Evolutionary conservation across 371 early-diverging fungal genomes (phyloP), one percentile per base, ranked within the genome.

Genomic region (Ordospora pajunii): DNA sequence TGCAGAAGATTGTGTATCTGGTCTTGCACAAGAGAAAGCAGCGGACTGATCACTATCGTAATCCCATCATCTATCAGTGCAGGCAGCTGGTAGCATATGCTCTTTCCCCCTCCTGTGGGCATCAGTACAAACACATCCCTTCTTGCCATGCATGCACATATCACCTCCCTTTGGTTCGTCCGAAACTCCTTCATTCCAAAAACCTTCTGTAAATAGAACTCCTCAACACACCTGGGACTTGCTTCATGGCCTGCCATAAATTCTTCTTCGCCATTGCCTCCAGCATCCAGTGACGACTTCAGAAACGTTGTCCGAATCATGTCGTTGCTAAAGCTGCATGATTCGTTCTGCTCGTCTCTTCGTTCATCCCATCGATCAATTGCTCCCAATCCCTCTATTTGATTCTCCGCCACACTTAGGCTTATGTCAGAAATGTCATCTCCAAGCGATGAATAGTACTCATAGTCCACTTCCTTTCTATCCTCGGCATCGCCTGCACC

Each of bases 51-150:
- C 8, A 99, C 96, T 64, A 97, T 84, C 0, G 96, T 94, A 0
- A 98, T 85, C 1, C 91, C 90, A 0, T 86, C 76, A n/a, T 86
- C 82, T 14, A 90, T 62, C 11, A 90, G 78, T 4, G 96, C 94
- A 2, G 97, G 97, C 21, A 98, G 86, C 58, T 96, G 96, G 83
- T 93, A 99, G 80, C 97, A 97, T 32, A 99, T 82, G 80, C 91
- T 90, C 83, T 99, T 99, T 6, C 99, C 99, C 0, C 97, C 99
- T 43, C 97, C 97, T 0, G 99, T 99, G 0, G 99, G 99, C 97
- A 99, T 97, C 45, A 98, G 83, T 43, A 98, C 93, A 89, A 98
- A 96, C 0, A 91, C 90, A 78, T 98, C 95, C 50, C 89, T 87
- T 0, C 92, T 91, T 0, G 86, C 76, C 7, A 98, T 83, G 0